Base-by-base conservation (phyloP, 176 grass and related monocot genomes). In the Rhynchospora tenuis region DNA sequence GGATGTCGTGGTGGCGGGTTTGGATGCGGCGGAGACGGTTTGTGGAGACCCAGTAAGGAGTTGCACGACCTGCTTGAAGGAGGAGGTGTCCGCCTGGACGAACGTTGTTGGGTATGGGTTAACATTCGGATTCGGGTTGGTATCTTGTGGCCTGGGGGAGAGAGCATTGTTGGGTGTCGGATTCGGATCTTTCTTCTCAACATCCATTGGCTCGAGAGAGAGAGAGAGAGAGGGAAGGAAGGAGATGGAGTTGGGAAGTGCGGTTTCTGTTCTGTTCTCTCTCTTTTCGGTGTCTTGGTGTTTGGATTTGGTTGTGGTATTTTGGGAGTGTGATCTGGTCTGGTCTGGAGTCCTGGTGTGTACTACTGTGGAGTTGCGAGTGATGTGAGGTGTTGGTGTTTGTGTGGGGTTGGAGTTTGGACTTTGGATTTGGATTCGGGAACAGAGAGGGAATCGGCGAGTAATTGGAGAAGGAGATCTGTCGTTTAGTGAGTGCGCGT, bases 61-160 rank as follows among this genome's bases (percentile, higher is more conserved):
- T 89, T 95, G 93, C 33, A 95, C 93, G 33, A 95, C 90, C 79
- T 95, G 87, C 85, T 95, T 95, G 87, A 95, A 95, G 86, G 87
- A 89, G 73, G 87, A 66, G 22, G 88, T 86, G 83, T 95, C 93
- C 73, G 90, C 93, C 85, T 95, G 90, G 12, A 95, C 89, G 85
- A 95, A 93, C 42, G 93, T 95, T 60, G 93, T 95, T 1, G 90
- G 88, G 86, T 92, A 92, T 6, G 93, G 93, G 79, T 91, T 86
- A 66, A 84, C 90, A 67, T 91, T 76, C 31, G 33, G 73, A 17
- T 56, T 54, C 12, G 7, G 11, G 23, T 51, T 50, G 1, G 71
- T 26, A 6, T 54, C 47, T 3, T 50, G 43, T 1, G n/a, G 69
- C 20, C 14, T 73, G 20, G 69, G 11, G 8, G 69, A 73, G 20